phyloP scores from a whole-genome alignment of 23 red algal genomes.

The Pyropia haitanensis region DNA sequence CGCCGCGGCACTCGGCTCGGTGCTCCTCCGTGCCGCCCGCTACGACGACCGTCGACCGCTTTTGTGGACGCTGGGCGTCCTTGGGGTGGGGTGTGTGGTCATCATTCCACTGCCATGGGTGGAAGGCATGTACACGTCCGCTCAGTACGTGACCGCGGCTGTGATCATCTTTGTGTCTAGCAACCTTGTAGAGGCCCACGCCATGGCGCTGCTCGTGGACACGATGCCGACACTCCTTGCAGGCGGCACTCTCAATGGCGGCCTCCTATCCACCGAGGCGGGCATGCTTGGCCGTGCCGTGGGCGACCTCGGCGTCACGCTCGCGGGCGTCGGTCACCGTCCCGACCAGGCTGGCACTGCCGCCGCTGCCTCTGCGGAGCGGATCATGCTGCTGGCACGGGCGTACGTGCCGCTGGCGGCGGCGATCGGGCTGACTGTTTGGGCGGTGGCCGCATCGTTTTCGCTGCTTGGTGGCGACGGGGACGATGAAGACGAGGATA shows the following conservation, averaged over 20 bases:
- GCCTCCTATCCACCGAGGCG: not conserved
- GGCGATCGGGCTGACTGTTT: too few species aligned
- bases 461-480: too few species aligned
- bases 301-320: not conserved
- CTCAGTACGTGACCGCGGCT: not conserved
- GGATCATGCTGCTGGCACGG: too few species aligned
- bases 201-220: not conserved
- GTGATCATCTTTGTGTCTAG: not conserved
- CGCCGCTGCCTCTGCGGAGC: too few species aligned
- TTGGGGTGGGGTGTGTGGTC: not conserved
- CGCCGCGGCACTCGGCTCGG: not conserved
- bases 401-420: too few species aligned
- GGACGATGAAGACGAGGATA: too few species aligned
- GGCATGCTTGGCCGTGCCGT: not conserved
- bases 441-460: too few species aligned
- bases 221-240: not conserved
- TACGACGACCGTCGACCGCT: not conserved
- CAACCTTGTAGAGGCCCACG: not conserved
- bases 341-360: too few species aligned
- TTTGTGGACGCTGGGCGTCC: not conserved
- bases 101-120: conserved; percentile 2
- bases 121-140: not conserved
- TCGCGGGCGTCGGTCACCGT: not conserved
- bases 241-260: not conserved
- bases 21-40: not conserved